Conservation (phyloP, 2,329 filamentous ascomycete genomes). For the Exserohilum rostratum region DNA sequence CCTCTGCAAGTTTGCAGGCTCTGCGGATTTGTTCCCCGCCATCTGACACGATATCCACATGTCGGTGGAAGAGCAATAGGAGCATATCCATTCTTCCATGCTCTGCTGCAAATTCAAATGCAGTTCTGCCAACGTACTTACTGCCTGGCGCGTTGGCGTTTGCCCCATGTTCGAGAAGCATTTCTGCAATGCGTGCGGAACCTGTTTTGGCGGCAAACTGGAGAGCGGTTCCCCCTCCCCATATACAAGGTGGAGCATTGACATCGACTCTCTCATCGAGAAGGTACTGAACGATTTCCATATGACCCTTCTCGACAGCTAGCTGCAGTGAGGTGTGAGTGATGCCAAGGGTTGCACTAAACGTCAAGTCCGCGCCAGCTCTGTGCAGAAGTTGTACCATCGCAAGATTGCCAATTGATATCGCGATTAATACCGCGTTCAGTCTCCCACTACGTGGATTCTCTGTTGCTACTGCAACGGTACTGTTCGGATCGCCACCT, state of each 20-base stretch:
- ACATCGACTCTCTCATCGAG: not conserved
- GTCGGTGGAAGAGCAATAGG: constrained; percentile 13
- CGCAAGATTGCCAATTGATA: not conserved
- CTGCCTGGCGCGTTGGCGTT: not conserved
- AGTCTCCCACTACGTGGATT: not conserved
- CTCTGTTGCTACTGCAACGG: not conserved
- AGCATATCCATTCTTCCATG: constrained; percentile 21
- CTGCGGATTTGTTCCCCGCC: constrained; percentile 13
- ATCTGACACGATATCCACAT: constrained; percentile 14
- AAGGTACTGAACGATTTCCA: constrained; percentile 13
- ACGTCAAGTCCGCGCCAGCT: not conserved
- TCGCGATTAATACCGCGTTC: not conserved
- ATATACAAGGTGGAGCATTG: constrained; percentile 1
- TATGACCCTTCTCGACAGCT: constrained; percentile 9
- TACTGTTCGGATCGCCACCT: not conserved
- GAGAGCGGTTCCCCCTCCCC: constrained; percentile 15
- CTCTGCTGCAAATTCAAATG: constrained; percentile 20
- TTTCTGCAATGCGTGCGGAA: constrained; percentile 8
- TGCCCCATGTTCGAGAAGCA: not conserved
- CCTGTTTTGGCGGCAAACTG: constrained; percentile 20
- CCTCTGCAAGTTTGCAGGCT: constrained; percentile 13
- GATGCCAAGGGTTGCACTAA: constrained; percentile 7
- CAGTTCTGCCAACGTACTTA: constrained; percentile 9
- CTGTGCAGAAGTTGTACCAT: not conserved
- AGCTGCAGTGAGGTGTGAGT: constrained; percentile 14